A percentile compares a stretch with the other conserved stretches of the same genome.
Evolutionary conservation across 352 stramenopile genomes (phyloP).

Genomic region (Pythium grandisporangium): DNA sequence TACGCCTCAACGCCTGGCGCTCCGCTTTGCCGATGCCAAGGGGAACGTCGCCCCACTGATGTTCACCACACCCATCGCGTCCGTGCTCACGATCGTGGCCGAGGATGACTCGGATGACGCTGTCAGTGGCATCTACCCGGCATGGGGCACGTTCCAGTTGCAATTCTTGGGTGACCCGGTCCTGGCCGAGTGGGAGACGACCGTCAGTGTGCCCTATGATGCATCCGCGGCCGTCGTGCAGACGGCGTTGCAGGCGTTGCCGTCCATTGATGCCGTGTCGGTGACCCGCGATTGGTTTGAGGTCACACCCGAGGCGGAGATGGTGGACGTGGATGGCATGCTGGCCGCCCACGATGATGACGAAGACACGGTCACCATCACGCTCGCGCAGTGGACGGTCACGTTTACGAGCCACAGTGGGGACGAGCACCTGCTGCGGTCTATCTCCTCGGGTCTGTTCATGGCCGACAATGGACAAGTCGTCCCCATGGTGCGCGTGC

Average conservation of each 20-base stretch:
- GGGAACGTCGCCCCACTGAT: constrained; percentile 51
- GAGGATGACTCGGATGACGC: constrained; percentile 42
- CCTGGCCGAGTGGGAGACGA: too few species aligned
- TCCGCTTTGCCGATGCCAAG: constrained; percentile 54
- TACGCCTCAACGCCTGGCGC: constrained; percentile 42
- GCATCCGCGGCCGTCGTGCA: constrained; percentile 37
- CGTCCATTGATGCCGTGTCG: constrained; percentile 65
- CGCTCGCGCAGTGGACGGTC: constrained; percentile 64
- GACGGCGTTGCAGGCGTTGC: constrained; percentile 66
- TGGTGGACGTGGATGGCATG: too few species aligned
- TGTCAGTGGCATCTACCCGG: constrained; percentile 71
- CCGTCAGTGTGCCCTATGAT: constrained; percentile 53
- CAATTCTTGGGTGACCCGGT: constrained; percentile 23
- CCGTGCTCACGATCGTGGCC: constrained; percentile 22
- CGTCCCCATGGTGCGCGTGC: constrained; percentile 34
- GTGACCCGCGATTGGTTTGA: constrained; percentile 74
- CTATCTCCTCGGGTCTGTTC: constrained; percentile 27
- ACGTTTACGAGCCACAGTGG: constrained; percentile 50
- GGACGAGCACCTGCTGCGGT: constrained; percentile 30
- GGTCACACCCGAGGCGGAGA: constrained; percentile 30
- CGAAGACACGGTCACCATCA: constrained; percentile 18
- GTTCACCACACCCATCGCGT: constrained; percentile 18
- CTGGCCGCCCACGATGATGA: too few species aligned
- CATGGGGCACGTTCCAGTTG: constrained; percentile 83
- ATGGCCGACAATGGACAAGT: constrained; percentile 42